A percentile compares a stretch with the other conserved stretches of the same genome.
Conservation (phyloP, 2,329 filamentous ascomycete species). For the Trichoderma atroviride region DNA sequence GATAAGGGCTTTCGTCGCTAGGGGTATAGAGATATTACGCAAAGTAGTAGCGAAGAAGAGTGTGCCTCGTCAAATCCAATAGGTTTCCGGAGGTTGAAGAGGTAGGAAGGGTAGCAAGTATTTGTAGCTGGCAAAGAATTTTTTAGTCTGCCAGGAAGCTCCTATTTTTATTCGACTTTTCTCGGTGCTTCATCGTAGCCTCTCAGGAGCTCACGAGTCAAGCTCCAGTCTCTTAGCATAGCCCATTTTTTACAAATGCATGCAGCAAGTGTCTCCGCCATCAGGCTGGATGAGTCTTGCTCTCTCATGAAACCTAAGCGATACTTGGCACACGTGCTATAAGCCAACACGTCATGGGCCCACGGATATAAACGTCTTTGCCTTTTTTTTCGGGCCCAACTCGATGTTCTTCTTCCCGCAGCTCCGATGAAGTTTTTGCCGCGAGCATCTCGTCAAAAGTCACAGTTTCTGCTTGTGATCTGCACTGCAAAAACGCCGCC, state of each 20-base stretch:
- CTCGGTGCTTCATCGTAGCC: slow-evolving; percentile 7
- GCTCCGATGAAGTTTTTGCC: neutral
- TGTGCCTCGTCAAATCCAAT: neutral
- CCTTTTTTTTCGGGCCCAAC: neutral
- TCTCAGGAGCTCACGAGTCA: slow-evolving; percentile 18
- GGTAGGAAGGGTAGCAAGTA: slow-evolving; percentile 12
- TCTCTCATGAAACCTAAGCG: neutral
- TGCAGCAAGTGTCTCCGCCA: slow-evolving; percentile 18
- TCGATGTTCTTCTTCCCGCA: neutral
- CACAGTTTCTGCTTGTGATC: neutral
- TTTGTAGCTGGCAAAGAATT: slow-evolving; percentile 9
- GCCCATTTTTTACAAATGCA: slow-evolving; percentile 8
- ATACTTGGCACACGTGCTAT: neutral
- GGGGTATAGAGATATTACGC: neutral
- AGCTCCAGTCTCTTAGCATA: neutral
- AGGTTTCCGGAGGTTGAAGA: neutral
- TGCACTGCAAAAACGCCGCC: slow-evolving; percentile 7
- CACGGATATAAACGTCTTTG: too few relatives aligned
- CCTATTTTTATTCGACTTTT: slow-evolving; percentile 2
- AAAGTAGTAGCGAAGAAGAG: neutral
- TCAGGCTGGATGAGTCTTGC: slow-evolving; percentile 18
- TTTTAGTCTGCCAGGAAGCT: slow-evolving; percentile 2
- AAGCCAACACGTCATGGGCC: neutral
- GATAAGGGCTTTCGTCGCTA: neutral
- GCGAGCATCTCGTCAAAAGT: neutral